Percentiles rank a stretch among this genome's conserved stretches.
These are phyloP conservation scores for Senna siamea DNA, from an alignment of 306 rosid genomes.

Conservation along the genomic window DNA sequence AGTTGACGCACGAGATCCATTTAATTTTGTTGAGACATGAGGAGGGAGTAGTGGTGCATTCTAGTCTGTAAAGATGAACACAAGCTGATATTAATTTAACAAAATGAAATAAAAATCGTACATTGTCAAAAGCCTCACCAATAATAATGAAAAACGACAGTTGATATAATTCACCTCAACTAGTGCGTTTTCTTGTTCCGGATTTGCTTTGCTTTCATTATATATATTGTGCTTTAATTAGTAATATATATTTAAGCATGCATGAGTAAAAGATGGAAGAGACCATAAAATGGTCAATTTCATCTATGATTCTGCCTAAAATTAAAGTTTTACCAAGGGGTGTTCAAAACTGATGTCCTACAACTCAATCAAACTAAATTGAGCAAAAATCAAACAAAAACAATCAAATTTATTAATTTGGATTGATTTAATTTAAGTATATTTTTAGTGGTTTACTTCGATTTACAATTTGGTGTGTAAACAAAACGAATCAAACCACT, in stretches of 20 bases:
- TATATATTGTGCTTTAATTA: background rate
- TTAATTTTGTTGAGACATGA: background rate
- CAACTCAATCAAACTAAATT: too few relatives aligned
- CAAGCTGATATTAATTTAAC: background rate
- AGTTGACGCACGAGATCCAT: background rate
- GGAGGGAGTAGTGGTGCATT: background rate
- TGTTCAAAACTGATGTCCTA: too few relatives aligned
- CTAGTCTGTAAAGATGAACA: conserved; percentile 16
- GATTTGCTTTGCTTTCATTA: background rate
- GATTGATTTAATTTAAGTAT: too few relatives aligned
- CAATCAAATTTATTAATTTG: too few relatives aligned
- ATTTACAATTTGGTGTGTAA: too few relatives aligned
- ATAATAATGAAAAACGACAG: background rate
- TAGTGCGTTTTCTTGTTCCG: background rate
- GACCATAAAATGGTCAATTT: background rate
- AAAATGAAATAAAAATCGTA: background rate
- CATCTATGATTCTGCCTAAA: background rate
- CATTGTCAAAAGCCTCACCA: background rate
- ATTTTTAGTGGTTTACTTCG: too few relatives aligned
- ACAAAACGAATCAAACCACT: too few relatives aligned
- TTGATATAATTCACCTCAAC: background rate
- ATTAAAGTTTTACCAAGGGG: too few relatives aligned
- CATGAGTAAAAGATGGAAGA: background rate
- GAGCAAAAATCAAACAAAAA: too few relatives aligned
- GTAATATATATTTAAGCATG: background rate